Evolutionary conservation across 257 asterid species (phyloP).

Genomic region (Ilex asprella): DNA sequence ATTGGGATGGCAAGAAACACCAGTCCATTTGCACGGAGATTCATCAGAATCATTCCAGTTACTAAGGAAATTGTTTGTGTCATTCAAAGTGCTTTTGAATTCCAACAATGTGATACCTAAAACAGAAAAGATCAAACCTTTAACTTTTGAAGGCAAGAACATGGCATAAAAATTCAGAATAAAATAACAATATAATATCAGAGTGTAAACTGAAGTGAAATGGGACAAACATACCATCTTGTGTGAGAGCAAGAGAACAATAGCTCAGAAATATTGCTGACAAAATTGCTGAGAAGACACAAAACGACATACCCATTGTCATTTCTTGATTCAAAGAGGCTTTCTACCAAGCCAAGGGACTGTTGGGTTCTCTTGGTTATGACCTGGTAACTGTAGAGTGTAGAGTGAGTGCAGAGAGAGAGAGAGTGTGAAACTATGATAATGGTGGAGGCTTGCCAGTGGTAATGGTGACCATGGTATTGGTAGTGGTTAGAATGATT

Average conservation of each 20-base stretch:
- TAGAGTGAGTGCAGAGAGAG: conserved; percentile 18
- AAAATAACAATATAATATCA: background rate
- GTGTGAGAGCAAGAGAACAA: conserved; percentile 53
- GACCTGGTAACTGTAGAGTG: background rate
- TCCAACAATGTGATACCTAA: conserved; percentile 81
- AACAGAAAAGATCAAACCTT: background rate
- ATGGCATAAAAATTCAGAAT: background rate
- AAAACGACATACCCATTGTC: conserved; percentile 39
- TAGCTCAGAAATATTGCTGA: conserved; percentile 39
- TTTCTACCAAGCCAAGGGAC: background rate
- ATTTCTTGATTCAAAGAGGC: conserved; percentile 30
- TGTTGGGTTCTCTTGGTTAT: background rate
- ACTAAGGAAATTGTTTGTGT: conserved; percentile 55
- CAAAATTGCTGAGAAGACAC: conserved; percentile 36
- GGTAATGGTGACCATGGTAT: conserved; percentile 37
- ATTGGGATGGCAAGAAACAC: conserved; percentile 64
- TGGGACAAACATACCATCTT: conserved; percentile 56
- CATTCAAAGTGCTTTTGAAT: conserved; percentile 70
- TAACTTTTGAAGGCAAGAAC: conserved; percentile 1
- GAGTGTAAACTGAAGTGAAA: conserved; percentile 1
- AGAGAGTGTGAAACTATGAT: conserved; percentile 21
- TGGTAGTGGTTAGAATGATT: conserved; percentile 27
- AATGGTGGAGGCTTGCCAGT: conserved; percentile 31
- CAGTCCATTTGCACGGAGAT: conserved; percentile 86
- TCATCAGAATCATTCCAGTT: conserved; percentile 75